A percentile compares a stretch with the other conserved stretches of the same genome.
These are phyloP conservation scores for Centaurea solstitialis DNA, from an alignment of 129 eudicot species.

Conservation along the genomic window DNA sequence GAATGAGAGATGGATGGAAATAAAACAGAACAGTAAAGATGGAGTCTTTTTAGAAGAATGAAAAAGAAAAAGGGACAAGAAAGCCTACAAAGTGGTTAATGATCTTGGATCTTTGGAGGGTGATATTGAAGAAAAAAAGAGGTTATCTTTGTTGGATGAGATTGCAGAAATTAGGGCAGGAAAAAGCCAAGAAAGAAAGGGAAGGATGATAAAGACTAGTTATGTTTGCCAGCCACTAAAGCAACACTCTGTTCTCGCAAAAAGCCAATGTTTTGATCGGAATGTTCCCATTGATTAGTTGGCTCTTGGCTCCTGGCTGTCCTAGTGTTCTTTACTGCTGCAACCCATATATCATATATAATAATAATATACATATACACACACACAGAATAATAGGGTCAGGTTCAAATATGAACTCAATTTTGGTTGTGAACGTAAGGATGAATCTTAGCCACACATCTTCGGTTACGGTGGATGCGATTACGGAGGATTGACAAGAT, in stretches of 20 bases:
- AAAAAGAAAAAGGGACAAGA: conserved; percentile 21
- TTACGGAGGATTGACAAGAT: no score
- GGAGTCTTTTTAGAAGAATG: conserved; percentile 15
- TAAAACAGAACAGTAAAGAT: conserved; percentile 25
- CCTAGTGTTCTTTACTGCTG: not conserved
- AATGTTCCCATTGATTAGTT: conserved; percentile 39
- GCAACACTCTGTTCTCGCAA: conserved; percentile 70
- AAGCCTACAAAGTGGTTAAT: conserved; percentile 9
- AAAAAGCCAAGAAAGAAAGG: not conserved
- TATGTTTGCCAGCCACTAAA: conserved; percentile 78
- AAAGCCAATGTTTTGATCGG: conserved; percentile 47
- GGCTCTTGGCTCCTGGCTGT: conserved; percentile 11
- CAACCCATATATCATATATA: not conserved
- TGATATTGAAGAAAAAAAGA: not conserved
- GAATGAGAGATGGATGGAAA: conserved; percentile 15
- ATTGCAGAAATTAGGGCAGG: conserved; percentile 33
- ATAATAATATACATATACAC: no score
- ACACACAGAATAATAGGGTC: no score
- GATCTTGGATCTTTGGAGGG: conserved; percentile 5
- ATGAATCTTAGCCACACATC: no score
- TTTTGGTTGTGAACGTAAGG: no score
- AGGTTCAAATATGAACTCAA: no score
- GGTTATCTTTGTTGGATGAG: conserved; percentile 11
- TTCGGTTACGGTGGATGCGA: no score
- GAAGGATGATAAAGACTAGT: conserved; percentile 54